Conservation (phyloP, 1,284 basidiomycete genomes). For the Neotropicomus parvogracilis region DNA sequence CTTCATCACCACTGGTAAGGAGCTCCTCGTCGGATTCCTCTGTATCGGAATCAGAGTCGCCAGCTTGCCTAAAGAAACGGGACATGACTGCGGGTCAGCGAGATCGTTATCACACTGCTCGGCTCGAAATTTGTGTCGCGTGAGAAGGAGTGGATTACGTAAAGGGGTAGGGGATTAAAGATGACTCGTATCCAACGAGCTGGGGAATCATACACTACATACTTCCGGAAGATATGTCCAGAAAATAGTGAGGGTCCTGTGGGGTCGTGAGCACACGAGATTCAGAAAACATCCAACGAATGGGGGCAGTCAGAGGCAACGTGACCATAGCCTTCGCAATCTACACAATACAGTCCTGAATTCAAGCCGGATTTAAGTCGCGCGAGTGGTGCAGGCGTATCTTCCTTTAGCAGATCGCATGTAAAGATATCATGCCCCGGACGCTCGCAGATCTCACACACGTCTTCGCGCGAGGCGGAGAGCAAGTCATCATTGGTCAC, state of each 20-base stretch:
- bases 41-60: conserved; percentile 76
- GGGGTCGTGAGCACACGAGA: conserved; percentile 7
- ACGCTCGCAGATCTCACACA: conserved; percentile 82
- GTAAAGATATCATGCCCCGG: conserved; percentile 81
- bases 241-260: conserved; percentile 8
- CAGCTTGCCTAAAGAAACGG: conserved; percentile 82
- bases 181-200: conserved; percentile 13
- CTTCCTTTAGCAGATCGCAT: conserved; percentile 60
- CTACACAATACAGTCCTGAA: conserved; percentile 60
- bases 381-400: conserved; percentile 15
- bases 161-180: conserved; percentile 10
- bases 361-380: conserved; percentile 8
- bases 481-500: conserved; percentile 19
- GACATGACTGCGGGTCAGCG: conserved; percentile 52
- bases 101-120: conserved; percentile 28
- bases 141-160: conserved; percentile 23
- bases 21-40: conserved; percentile 80
- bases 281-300: conserved; percentile 74
- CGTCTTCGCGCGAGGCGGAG: conserved; percentile 33
- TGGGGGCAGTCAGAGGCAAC: conserved; percentile 69
- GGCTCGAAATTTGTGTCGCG: conserved; percentile 26
- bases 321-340: conserved; percentile 75
- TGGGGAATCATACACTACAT: conserved; percentile 19
- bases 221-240: conserved; percentile 10
- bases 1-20: conserved; percentile 73